Evolutionary conservation across 2,329 filamentous ascomycete genomes (phyloP), one percentile per base, ranked within the genome.

Genomic region (Beauveria medogensis): DNA sequence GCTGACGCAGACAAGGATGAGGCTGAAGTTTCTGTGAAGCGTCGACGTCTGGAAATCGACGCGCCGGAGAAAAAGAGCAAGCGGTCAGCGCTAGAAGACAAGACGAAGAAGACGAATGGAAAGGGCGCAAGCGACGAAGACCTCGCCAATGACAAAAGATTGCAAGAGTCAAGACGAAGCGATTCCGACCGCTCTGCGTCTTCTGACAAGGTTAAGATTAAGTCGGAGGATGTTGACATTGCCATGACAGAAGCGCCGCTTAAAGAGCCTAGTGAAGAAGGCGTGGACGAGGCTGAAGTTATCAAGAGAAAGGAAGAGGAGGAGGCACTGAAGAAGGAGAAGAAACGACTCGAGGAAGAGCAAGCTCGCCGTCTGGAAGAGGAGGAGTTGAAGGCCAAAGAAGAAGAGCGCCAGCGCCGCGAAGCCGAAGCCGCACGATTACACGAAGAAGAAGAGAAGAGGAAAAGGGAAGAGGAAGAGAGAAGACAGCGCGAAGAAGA

Each of bases 11-110:
- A 84, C 16, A 84, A 81, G 65, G 82, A 85, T 37, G 75, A 77
- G 34, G 69, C 70, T 46, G 82, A 85, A 59, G 76, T 69, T 9
- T 78, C 82, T 18, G 64, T 75, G 20, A 88, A 88, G 69, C 75
- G 81, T 65, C 77, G 85, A 61, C 83, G 82, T 40, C 67, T 88
- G 3, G 84, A 87, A 62, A 67, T 70, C 1, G 83, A 86, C 18
- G 60, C 69, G 48, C 81, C 78, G 61, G 82, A 85, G 59, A 79
- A 75, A 66, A 77, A 77, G 5, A 68, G 68, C 34, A 80, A 78
- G 55, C 75, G 73, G 3, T 71, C 71, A 34, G 68, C 71, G 5
- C 78, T 80, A 0, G 75, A 78, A 8, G 81, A 84, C 12, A 75
- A 72, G 16, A 62, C 69, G 6, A 72, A 76, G 26, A 77, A 76